These are phyloP conservation scores for Retiboletus flavoniger DNA, from an alignment of 1,284 basidiomycete genomes.

Conservation along the genomic window DNA sequence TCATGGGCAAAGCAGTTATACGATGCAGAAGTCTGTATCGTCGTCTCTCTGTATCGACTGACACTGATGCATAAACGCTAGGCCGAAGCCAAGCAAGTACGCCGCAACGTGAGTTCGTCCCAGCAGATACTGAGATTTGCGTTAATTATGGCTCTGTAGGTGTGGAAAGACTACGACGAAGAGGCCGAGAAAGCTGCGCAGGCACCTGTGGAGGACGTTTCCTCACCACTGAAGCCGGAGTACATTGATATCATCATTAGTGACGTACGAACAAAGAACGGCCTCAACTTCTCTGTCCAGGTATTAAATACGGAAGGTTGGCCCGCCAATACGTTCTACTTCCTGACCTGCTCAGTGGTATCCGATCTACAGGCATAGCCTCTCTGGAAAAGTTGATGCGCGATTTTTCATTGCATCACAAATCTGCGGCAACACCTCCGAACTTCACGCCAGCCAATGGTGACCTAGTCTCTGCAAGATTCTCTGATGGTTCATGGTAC, in stretches of 20 bases:
- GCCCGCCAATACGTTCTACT: constrained; percentile 13
- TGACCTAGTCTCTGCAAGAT: constrained; percentile 88
- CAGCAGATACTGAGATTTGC: neutral
- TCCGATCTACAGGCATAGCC: constrained; percentile 61
- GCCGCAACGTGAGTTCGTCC: constrained; percentile 62
- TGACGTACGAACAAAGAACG: constrained; percentile 75
- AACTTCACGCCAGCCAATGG: constrained; percentile 79
- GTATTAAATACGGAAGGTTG: constrained; percentile 84
- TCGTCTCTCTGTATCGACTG: constrained; percentile 13
- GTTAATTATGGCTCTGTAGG: constrained; percentile 42
- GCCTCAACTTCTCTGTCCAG: constrained; percentile 89
- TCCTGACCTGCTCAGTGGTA: neutral
- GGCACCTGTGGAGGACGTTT: constrained; percentile 42
- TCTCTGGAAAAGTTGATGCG: constrained; percentile 91
- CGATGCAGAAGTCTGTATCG: constrained; percentile 70
- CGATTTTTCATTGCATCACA: constrained; percentile 87
- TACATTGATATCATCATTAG: constrained; percentile 93
- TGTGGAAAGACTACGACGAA: constrained; percentile 81
- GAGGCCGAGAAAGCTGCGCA: constrained; percentile 58
- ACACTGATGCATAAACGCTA: constrained; percentile 31
- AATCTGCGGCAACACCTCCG: constrained; percentile 56
- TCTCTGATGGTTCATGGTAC: constrained; percentile 92
- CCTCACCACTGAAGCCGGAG: constrained; percentile 67
- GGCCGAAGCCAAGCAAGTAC: constrained; percentile 76
- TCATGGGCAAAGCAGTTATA: constrained; percentile 78